Evolutionary conservation across 768 basidiomycete genomes (phyloP), one percentile per base, ranked within the genome.

Genomic region (Collybia sordida): DNA sequence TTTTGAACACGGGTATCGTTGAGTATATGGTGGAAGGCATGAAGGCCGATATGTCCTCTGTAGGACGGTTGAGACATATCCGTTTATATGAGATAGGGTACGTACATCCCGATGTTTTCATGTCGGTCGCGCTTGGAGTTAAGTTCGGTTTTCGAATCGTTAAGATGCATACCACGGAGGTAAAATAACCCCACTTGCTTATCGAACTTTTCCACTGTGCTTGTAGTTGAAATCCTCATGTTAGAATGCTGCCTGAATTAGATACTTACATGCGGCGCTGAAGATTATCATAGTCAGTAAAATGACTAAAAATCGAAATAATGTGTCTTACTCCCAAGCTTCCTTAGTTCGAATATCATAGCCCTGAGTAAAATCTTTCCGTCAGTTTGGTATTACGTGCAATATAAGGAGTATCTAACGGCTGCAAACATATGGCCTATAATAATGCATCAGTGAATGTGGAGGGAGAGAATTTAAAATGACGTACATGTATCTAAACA

Each of bases 41-140:
- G 53, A 3, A 93, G 71, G 7, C 81, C 81, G 35, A 93, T 75
- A 42, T 83, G 69, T 1, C 92, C 92, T 6, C 88, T 92, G 55
- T 5, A 11, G 35, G 34, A n/a, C 2, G 18, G 17, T 41, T 2
- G 22, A 21, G 22, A 8, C 11, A 17, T 24, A 41, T 28, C 41
- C 18, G 28, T 9, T 8, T 38, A 46, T 15, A 11, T 14, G 37
- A 35, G 35, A 12, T 36, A 28, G 31, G 1, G 27, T 4, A 76
- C 87, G 54, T 60, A 90, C 87, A 89, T 63, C 18, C 93, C 93
- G 31, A 94, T 85, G 53, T 91, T 93, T 64, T 92, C 84, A 56
- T 94, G 93, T 34, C 89, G 69, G 58, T 94, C 93, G 55, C 81
- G 85, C 56, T 78, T 85, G 11, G 86, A 85, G 3, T 73, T 78